Evolutionary conservation across 2,329 filamentous ascomycete species (phyloP).

Genomic region (Stagonosporopsis cucurbitacearum): DNA sequence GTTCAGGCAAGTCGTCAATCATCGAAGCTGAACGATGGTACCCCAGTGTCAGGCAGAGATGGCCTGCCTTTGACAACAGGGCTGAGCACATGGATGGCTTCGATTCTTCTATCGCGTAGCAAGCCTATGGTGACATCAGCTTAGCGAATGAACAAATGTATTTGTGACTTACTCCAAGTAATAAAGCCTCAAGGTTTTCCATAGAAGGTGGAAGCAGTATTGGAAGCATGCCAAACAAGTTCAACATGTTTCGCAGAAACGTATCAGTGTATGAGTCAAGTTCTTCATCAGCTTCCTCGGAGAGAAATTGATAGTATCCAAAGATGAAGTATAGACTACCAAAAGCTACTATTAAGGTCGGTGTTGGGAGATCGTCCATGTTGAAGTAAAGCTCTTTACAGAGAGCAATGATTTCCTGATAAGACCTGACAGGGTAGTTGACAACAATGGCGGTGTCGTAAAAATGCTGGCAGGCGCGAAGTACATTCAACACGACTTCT

Average conservation of each 20-base stretch:
- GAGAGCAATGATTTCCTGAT: constrained; percentile 7
- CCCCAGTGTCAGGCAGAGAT: constrained; percentile 44
- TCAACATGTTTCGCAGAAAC: constrained; percentile 39
- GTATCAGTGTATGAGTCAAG: constrained; percentile 29
- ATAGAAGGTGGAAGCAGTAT: constrained; percentile 43
- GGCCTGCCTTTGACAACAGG: constrained; percentile 47
- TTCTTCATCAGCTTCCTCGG: constrained; percentile 21
- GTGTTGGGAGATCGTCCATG: constrained; percentile 39
- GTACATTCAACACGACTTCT: constrained; percentile 13
- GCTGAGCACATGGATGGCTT: constrained; percentile 45
- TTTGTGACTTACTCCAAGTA: constrained; percentile 29
- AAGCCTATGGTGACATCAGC: constrained; percentile 17
- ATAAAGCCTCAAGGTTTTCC: constrained; percentile 45
- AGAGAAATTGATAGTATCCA: constrained; percentile 37
- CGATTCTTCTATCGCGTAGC: constrained; percentile 45
- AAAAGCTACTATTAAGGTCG: constrained; percentile 48
- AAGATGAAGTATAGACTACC: constrained; percentile 49
- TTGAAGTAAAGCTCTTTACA: constrained; percentile 45
- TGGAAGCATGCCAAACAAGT: constrained; percentile 34
- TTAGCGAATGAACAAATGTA: no score
- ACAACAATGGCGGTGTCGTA: constrained; percentile 12
- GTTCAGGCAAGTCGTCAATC: constrained; percentile 9
- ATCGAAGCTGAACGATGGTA: constrained; percentile 37
- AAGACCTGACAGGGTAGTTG: constrained; percentile 16
- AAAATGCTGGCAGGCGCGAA: constrained; percentile 12